Evolutionary conservation across 345 rosid species (phyloP), one percentile per base, ranked within the genome.

Genomic region (Eucalyptus dawsonii): DNA sequence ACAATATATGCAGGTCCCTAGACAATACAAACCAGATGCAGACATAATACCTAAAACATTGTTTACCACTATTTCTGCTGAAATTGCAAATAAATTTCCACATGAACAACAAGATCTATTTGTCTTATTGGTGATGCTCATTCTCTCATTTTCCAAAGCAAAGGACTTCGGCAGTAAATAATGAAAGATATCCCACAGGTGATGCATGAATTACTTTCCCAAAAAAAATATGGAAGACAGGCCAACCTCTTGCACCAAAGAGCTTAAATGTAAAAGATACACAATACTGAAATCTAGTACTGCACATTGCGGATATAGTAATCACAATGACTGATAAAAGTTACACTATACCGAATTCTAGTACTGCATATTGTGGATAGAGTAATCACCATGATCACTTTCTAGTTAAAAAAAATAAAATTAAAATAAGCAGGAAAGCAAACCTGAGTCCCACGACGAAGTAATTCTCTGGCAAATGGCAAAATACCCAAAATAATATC

Each of bases 401-500:
- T 76, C 83, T 40, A 76, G 47, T 76, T 76, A 21, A 76, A 72
- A 19, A 69, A 17, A 19, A 69, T 6, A 72, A 34, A 34, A 45
- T 9, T 16, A 9, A 34, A 34, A 10, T 5, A 37, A 37, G 7
- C 9, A 54, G 21, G 37, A 91, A 88, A 72, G 88, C 54, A 86
- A 91, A 97, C 99, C 99, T 96, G 95, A 91, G 97, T 95, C 90
- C 99, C 99, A 89, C 87, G 91, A 50, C 94, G 95, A 72, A 98
- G 95, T 91, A 98, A 93, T 89, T 98, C 99, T 92, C 99, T 97
- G 51, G 96, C 97, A 89, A 98, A 97, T 16, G 99, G 99, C 80
- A 98, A 92, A 88, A 98, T 95, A 87, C 99, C 99, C 95, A 97
- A 92, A 91, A 98, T 94, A 53, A 98, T 95, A 93, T 98, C 99